Percentiles rank a stretch among this genome's conserved stretches.
Conservation (phyloP, 441 rosid species). For the Arabidopsis hybrid region DNA sequence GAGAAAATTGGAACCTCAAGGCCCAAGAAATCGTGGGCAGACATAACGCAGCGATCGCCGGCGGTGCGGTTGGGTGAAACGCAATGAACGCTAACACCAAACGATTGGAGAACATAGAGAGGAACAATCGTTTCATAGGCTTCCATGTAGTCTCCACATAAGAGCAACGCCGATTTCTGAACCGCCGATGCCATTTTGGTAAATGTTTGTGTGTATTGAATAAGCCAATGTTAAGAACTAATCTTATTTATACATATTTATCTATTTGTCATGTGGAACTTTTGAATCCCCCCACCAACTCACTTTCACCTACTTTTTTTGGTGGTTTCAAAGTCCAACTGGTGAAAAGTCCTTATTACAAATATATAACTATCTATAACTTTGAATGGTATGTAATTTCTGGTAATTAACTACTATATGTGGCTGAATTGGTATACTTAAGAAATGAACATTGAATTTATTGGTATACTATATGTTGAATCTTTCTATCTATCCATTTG, state of each 20-base stretch:
- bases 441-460: not conserved
- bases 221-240: not conserved
- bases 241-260: not conserved
- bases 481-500: not conserved
- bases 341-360: not conserved
- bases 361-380: not conserved
- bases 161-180: slow-evolving; percentile 49
- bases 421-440: not conserved
- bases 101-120: slow-evolving; percentile 49
- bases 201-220: not conserved
- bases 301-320: not conserved
- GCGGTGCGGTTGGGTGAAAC: slow-evolving; percentile 51
- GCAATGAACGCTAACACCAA: slow-evolving; percentile 55
- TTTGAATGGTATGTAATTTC: not conserved
- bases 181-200: slow-evolving; percentile 41
- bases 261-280: slow-evolving; percentile 29
- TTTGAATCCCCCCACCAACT: not conserved
- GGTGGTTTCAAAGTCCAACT: not conserved
- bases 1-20: slow-evolving; percentile 44
- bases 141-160: slow-evolving; percentile 64
- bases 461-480: too few relatives aligned
- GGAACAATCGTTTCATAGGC: slow-evolving; percentile 55
- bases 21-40: slow-evolving; percentile 54
- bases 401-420: not conserved
- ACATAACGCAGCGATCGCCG: slow-evolving; percentile 54